Conservation (phyloP, 2,329 filamentous ascomycete genomes). For the Sclerotiophoma versabilis region DNA sequence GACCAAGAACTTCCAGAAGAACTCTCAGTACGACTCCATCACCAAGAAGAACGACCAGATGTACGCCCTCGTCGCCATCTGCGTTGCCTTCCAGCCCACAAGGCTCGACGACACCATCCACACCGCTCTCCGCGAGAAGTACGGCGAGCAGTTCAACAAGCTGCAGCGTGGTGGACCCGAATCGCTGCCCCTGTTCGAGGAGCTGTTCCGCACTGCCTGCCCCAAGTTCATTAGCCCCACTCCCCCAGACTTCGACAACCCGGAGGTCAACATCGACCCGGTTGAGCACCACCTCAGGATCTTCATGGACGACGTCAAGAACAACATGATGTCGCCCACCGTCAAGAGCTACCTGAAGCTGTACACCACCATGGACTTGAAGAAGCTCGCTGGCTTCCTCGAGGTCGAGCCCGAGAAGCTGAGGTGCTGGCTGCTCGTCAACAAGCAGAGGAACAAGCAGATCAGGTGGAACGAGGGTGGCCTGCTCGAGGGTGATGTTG, state of each 20-base stretch:
- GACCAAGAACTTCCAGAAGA: conserved; percentile 99
- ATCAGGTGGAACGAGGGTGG: conserved; percentile 91
- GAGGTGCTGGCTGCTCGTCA: conserved; percentile 90
- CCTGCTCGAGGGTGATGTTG: conserved; percentile 87
- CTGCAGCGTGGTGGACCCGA: conserved; percentile 96
- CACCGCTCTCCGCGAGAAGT: conserved; percentile 97
- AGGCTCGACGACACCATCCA: conserved; percentile 98
- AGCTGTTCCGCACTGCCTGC: conserved; percentile 97
- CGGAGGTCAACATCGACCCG: conserved; percentile 93
- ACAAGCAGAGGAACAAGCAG: conserved; percentile 98
- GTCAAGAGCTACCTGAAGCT: conserved; percentile 98
- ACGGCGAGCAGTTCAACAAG: conserved; percentile 96
- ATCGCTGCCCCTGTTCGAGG: conserved; percentile 94
- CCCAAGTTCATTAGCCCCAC: conserved; percentile 99
- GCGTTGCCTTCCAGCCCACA: conserved; percentile 96
- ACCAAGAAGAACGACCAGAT: conserved; percentile 99
- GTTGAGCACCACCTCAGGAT: conserved; percentile 96
- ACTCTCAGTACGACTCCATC: conserved; percentile 96
- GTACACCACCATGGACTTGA: conserved; percentile 99
- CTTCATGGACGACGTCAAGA: conserved; percentile 99
- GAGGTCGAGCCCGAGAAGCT: conserved; percentile 97
- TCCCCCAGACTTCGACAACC: conserved; percentile 96
- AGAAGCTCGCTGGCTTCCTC: conserved; percentile 96
- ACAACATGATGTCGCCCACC: conserved; percentile 96
- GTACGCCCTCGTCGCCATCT: conserved; percentile 98